Conservation (phyloP, 2,329 filamentous ascomycete genomes). For the Cladosporium sp. region DNA sequence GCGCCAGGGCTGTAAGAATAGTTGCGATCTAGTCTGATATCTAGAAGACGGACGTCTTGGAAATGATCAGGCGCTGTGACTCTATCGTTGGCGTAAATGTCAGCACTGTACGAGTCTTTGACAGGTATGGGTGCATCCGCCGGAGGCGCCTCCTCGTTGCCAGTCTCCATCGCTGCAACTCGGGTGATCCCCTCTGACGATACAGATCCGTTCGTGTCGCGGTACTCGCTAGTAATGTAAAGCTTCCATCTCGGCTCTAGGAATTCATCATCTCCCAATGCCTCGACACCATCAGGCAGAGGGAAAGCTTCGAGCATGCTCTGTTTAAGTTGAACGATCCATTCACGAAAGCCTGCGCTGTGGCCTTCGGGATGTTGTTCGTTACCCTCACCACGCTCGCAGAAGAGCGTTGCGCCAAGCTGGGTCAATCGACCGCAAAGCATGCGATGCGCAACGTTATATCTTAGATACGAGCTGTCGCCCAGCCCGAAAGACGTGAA, state of each 20-base stretch:
- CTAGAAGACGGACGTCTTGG: slow-evolving; percentile 88
- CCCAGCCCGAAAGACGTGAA: slow-evolving; percentile 90
- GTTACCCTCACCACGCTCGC: slow-evolving; percentile 79
- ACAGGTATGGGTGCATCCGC: slow-evolving; percentile 53
- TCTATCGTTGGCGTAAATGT: slow-evolving; percentile 62
- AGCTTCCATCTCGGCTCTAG: slow-evolving; percentile 72
- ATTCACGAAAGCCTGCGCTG: slow-evolving; percentile 33
- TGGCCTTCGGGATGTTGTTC: slow-evolving; percentile 91
- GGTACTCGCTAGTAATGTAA: neutral
- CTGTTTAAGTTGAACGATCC: slow-evolving; percentile 56
- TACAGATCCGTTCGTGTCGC: neutral
- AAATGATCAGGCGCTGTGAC: slow-evolving; percentile 75
- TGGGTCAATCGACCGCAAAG: slow-evolving; percentile 78
- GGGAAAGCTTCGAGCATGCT: slow-evolving; percentile 65
- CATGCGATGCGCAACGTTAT: slow-evolving; percentile 87
- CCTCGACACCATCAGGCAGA: slow-evolving; percentile 59
- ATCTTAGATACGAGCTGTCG: slow-evolving; percentile 92
- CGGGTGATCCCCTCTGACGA: neutral
- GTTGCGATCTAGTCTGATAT: slow-evolving; percentile 47
- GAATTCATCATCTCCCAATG: slow-evolving; percentile 69
- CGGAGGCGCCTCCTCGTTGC: slow-evolving; percentile 20
- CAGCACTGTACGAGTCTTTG: slow-evolving; percentile 53
- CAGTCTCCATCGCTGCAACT: no score
- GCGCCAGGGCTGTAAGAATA: slow-evolving; percentile 67
- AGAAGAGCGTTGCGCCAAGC: slow-evolving; percentile 73